These are phyloP conservation scores for Dipteronia dyeriana DNA, from an alignment of 345 rosid genomes.

Conservation along the genomic window DNA sequence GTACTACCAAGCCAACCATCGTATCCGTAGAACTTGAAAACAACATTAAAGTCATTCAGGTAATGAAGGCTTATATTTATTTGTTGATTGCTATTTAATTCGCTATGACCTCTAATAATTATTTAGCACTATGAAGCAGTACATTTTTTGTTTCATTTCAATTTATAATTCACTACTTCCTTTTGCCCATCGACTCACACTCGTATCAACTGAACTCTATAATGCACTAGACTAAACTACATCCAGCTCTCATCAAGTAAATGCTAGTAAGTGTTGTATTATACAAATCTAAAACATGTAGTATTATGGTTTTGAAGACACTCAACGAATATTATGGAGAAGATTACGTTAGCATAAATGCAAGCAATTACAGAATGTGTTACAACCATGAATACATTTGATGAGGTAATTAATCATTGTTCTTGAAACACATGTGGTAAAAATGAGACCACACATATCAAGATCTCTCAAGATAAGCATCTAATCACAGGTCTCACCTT, in stretches of 20 bases:
- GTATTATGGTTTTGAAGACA: slow-evolving; percentile 16
- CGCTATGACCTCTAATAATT: too few relatives aligned
- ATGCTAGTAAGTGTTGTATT: too few relatives aligned
- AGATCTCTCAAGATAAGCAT: slow-evolving; percentile 39
- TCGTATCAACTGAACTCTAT: slow-evolving; percentile 35
- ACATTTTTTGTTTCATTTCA: too few relatives aligned
- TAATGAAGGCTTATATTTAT: too few relatives aligned
- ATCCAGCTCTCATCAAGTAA: too few relatives aligned
- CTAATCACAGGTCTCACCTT: slow-evolving; percentile 52
- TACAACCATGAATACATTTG: slow-evolving; percentile 18
- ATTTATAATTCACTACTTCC: slow-evolving; percentile 32
- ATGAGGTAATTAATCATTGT: slow-evolving; percentile 32
- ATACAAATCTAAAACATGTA: too few relatives aligned
- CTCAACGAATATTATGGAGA: slow-evolving; percentile 27
- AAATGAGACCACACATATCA: slow-evolving; percentile 18
- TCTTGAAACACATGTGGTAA: too few relatives aligned
- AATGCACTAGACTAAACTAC: not conserved
- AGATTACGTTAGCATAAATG: slow-evolving; percentile 26
- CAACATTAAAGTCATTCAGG: too few relatives aligned
- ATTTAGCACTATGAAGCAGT: too few relatives aligned
- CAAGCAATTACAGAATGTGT: slow-evolving; percentile 32
- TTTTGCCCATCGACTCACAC: slow-evolving; percentile 29
- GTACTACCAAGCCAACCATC: too few relatives aligned
- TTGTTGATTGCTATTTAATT: too few relatives aligned
- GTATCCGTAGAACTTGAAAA: too few relatives aligned